Percentiles rank a stretch among this genome's conserved stretches.
Conservation (phyloP, 768 basidiomycete genomes). For the Hemileccinum rubropunctum region DNA sequence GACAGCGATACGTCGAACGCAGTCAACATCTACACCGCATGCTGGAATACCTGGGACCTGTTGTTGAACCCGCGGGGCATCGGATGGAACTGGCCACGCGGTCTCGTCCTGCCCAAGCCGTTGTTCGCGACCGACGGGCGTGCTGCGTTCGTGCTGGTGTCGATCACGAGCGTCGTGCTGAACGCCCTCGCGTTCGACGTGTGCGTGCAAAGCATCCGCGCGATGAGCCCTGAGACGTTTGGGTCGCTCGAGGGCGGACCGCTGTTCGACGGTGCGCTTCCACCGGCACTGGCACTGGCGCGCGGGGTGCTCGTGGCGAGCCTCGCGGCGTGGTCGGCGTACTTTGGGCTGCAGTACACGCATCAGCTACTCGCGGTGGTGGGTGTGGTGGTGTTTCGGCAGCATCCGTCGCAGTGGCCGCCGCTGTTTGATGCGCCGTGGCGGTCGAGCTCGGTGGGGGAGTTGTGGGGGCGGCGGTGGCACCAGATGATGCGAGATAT, state of each 20-base stretch:
- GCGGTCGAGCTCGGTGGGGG: constrained; percentile 51
- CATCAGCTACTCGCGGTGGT: constrained; percentile 44
- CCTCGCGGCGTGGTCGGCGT: constrained; percentile 42
- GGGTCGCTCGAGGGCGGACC: constrained; percentile 31
- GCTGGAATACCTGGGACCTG: constrained; percentile 30
- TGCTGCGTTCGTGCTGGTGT: constrained; percentile 8
- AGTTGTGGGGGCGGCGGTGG: constrained; percentile 66
- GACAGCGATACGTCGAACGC: background rate
- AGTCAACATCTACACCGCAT: constrained; percentile 9
- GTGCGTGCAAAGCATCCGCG: constrained; percentile 11
- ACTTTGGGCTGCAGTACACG: constrained; percentile 41
- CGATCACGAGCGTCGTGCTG: background rate
- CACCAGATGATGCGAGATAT: constrained; percentile 62
- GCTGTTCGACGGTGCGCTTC: constrained; percentile 34
- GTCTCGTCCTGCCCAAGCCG: constrained; percentile 15
- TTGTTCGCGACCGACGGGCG: constrained; percentile 8
- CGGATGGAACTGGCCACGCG: constrained; percentile 28
- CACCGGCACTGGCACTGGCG: constrained; percentile 29
- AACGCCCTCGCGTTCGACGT: constrained; percentile 17
- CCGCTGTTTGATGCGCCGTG: constrained; percentile 60
- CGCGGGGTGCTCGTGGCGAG: constrained; percentile 44
- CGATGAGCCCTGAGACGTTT: constrained; percentile 41
- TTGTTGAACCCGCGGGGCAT: constrained; percentile 23
- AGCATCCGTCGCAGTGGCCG: constrained; percentile 56
- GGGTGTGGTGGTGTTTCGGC: constrained; percentile 43